These are phyloP conservation scores for Hyphopichia fennica DNA, from an alignment of 1,139 yeast genomes.

Conservation along the genomic window DNA sequence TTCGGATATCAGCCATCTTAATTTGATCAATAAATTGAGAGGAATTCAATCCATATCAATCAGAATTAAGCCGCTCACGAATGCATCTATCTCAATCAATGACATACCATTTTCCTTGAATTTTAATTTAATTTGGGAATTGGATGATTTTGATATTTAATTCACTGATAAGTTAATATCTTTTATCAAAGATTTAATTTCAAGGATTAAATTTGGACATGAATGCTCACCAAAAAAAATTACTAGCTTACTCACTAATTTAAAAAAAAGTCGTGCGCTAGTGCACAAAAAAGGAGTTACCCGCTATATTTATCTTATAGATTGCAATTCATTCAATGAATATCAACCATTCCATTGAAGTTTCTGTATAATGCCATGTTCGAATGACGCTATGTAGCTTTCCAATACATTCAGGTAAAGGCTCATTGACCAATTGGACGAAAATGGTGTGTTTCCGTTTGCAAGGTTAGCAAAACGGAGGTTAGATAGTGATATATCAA, in stretches of 20 bases:
- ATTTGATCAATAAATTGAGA: not conserved
- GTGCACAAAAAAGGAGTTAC: conserved; percentile 5
- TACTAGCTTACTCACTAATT: not conserved
- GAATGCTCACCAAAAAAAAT: not conserved
- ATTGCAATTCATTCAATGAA: not conserved
- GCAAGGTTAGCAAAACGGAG: too few relatives aligned
- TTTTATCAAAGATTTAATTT: not conserved
- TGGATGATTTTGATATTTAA: not conserved
- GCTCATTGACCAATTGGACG: too few relatives aligned
- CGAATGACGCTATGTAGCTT: too few relatives aligned
- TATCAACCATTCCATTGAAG: too few relatives aligned
- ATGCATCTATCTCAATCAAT: not conserved
- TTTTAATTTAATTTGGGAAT: not conserved
- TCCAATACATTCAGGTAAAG: too few relatives aligned
- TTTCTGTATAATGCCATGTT: too few relatives aligned
- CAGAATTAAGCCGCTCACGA: too few relatives aligned
- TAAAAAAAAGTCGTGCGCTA: not conserved
- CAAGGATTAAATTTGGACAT: not conserved
- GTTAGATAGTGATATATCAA: too few relatives aligned
- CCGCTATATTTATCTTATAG: conserved; percentile 4
- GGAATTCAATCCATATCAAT: not conserved
- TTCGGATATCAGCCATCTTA: too few relatives aligned
- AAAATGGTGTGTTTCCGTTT: too few relatives aligned
- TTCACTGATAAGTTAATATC: not conserved
- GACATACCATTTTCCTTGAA: conserved; percentile 6